These are phyloP conservation scores for Crithidia brevicula DNA, from an alignment of 208 protist genomes.

Conservation along the genomic window DNA sequence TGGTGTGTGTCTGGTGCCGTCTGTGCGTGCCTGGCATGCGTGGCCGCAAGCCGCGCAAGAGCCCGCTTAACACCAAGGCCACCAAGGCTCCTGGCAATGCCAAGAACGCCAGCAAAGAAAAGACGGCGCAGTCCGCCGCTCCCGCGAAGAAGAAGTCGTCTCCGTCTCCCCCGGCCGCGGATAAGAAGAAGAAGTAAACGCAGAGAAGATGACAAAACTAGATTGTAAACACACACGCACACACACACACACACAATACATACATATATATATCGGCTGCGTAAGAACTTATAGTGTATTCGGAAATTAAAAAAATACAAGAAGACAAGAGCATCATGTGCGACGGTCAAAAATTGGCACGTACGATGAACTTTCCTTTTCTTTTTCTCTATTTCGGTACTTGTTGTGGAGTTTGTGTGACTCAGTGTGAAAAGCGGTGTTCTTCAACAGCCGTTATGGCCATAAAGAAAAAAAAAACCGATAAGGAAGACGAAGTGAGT, in stretches of 20 bases:
- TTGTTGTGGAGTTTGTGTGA: too few relatives aligned
- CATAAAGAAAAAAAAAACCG: background rate
- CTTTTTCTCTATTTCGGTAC: too few relatives aligned
- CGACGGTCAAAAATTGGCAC: too few relatives aligned
- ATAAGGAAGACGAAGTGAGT: too few relatives aligned
- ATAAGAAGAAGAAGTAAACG: conserved; percentile 22
- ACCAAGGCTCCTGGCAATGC: too few relatives aligned
- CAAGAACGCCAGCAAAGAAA: background rate
- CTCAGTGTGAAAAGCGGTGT: background rate
- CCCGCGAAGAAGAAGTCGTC: conserved; percentile 8
- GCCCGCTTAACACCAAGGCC: background rate
- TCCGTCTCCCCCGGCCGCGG: background rate
- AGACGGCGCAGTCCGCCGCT: background rate
- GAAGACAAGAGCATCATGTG: too few relatives aligned
- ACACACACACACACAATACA: background rate
- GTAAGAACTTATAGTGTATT: background rate
- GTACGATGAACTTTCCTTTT: too few relatives aligned
- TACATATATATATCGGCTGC: background rate
- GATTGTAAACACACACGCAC: background rate
- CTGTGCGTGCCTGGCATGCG: conserved; percentile 23
- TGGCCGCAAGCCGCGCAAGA: conserved; percentile 12
- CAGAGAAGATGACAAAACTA: conserved; percentile 1
- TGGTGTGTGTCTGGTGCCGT: conserved; percentile 28
- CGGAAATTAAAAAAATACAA: too few relatives aligned
- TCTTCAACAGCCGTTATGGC: conserved; percentile 1